These are phyloP conservation scores for Botryotinia narcissicola DNA, from an alignment of 2,329 filamentous ascomycete genomes.

Conservation along the genomic window DNA sequence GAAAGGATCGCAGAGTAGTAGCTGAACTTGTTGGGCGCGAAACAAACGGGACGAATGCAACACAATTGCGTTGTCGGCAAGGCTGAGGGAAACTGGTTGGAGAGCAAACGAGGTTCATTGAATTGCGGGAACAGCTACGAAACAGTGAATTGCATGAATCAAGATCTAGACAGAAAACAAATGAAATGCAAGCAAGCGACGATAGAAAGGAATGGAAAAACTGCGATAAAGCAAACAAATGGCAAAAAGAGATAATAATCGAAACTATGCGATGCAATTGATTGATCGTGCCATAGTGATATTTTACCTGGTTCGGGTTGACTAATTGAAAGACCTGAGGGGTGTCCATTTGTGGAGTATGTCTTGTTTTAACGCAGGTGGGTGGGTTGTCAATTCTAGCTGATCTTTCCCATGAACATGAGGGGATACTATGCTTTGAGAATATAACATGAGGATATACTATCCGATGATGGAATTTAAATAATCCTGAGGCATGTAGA, in stretches of 20 bases:
- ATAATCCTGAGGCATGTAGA: not conserved
- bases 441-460: not conserved
- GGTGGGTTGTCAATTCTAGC: not conserved
- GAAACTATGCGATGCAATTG: not conserved
- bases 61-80: not conserved
- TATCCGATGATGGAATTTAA: not conserved
- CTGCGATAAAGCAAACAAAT: not conserved
- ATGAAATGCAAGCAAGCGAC: not conserved
- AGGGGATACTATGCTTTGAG: not conserved
- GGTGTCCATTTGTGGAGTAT: constrained; percentile 1
- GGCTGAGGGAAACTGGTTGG: not conserved
- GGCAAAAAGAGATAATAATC: not conserved
- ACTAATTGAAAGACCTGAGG: not conserved
- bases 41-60: not conserved
- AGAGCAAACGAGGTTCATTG: not conserved
- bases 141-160: not conserved
- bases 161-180: not conserved
- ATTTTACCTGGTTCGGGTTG: not conserved
- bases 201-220: not conserved
- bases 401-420: not conserved
- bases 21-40: not conserved
- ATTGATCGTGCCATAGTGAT: not conserved
- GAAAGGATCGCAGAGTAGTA: not conserved
- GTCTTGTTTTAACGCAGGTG: not conserved
- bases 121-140: not conserved